Percentiles rank a stretch among this genome's conserved stretches.
Conservation (phyloP, 202 grass and related monocot genomes). For the Setaria italica region DNA sequence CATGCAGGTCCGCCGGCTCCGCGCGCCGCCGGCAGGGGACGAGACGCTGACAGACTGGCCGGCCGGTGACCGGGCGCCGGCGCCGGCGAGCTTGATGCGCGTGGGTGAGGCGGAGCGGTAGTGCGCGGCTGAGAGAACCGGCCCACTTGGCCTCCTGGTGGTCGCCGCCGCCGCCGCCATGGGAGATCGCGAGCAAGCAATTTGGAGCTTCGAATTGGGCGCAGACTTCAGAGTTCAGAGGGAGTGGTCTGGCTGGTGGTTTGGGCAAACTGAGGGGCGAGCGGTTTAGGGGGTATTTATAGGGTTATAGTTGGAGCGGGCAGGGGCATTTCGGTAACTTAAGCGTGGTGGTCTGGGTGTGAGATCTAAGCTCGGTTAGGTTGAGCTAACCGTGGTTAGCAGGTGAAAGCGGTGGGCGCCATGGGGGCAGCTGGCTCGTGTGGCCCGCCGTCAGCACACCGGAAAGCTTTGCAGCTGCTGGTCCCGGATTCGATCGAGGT, state of each 20-base stretch:
- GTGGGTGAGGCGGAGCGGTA: slow-evolving; percentile 60
- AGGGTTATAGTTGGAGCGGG: not conserved
- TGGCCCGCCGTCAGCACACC: slow-evolving; percentile 26
- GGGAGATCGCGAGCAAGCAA: slow-evolving; percentile 9
- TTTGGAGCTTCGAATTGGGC: slow-evolving; percentile 8
- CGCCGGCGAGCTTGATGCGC: slow-evolving; percentile 45
- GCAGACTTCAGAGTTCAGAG: too few species aligned
- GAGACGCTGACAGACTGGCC: slow-evolving; percentile 45
- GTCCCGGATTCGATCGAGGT: slow-evolving; percentile 9
- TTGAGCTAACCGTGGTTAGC: slow-evolving; percentile 37
- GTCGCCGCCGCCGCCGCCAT: slow-evolving; percentile 42
- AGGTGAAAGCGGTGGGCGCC: slow-evolving; percentile 29
- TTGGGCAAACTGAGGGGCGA: slow-evolving; percentile 34
- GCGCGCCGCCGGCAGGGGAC: not conserved
- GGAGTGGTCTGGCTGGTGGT: not conserved
- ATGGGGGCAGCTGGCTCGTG: not conserved
- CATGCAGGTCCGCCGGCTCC: slow-evolving; percentile 55
- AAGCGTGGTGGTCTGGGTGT: not conserved
- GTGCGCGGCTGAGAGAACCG: slow-evolving; percentile 37
- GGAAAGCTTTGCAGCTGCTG: slow-evolving; percentile 18
- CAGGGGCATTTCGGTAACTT: slow-evolving; percentile 32
- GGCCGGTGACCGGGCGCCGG: slow-evolving; percentile 18
- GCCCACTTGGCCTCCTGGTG: slow-evolving; percentile 63
- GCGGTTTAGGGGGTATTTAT: not conserved
- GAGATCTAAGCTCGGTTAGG: not conserved